Conservation (phyloP, 2,329 filamentous ascomycete species). For the Fusarium multiceps region DNA sequence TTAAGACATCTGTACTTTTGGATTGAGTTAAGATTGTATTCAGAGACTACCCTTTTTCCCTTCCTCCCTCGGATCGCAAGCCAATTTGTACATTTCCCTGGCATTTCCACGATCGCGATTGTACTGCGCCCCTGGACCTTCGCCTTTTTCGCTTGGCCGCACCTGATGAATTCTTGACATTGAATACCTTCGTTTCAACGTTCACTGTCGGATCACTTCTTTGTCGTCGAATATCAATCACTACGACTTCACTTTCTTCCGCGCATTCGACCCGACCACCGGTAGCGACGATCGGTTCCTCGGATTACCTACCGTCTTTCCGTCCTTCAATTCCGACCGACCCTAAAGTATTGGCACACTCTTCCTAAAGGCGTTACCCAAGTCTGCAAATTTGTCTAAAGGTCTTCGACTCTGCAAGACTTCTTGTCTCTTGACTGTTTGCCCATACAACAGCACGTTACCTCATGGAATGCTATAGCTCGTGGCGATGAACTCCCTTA, state of each 20-base stretch:
- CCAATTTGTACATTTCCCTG: slow-evolving; percentile 26
- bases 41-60: slow-evolving; percentile 20
- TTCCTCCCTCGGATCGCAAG: slow-evolving; percentile 15
- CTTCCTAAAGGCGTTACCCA: not conserved
- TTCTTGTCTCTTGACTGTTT: slow-evolving; percentile 3
- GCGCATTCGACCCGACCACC: slow-evolving; percentile 27
- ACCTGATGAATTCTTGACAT: slow-evolving; percentile 43
- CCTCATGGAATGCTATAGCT: slow-evolving; percentile 66
- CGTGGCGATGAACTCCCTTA: slow-evolving; percentile 93
- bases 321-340: slow-evolving; percentile 7
- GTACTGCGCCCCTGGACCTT: slow-evolving; percentile 29
- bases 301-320: slow-evolving; percentile 8
- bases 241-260: not conserved
- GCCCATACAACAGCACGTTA: slow-evolving; percentile 14
- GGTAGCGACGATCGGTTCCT: slow-evolving; percentile 18
- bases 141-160: slow-evolving; percentile 18
- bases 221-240: slow-evolving; percentile 3
- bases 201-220: slow-evolving; percentile 21
- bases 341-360: not conserved
- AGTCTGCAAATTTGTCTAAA: not conserved
- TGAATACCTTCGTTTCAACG: slow-evolving; percentile 35
- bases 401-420: not conserved
- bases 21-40: slow-evolving; percentile 17
- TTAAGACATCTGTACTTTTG: slow-evolving; percentile 35
- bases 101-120: slow-evolving; percentile 25